Evolutionary conservation across 2,329 filamentous ascomycete genomes (phyloP).

Genomic region (Diaporthe aspalathi): DNA sequence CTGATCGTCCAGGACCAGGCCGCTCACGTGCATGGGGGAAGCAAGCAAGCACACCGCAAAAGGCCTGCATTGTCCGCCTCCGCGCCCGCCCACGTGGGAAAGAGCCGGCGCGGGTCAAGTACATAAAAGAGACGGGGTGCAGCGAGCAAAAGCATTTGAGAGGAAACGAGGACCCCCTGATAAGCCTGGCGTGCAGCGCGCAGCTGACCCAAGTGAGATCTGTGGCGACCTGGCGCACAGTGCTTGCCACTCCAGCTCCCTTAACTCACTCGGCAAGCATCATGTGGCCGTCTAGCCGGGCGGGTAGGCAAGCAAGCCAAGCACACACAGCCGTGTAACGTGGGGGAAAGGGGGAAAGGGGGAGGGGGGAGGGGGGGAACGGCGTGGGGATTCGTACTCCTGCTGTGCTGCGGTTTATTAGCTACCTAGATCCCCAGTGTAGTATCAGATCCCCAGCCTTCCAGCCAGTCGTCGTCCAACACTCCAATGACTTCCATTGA

Average conservation of each 20-base stretch:
- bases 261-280: not conserved
- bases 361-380: not conserved
- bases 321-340: conserved; percentile 13
- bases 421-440: too few species aligned
- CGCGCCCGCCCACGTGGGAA: not conserved
- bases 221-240: not conserved
- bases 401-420: not conserved
- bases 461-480: too few species aligned
- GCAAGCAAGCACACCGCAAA: not conserved
- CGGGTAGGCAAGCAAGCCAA: conserved; percentile 17
- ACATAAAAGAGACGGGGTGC: too few species aligned
- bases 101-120: not conserved
- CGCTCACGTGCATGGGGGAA: not conserved
- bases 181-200: not conserved
- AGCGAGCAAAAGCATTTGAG: too few species aligned
- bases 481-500: too few species aligned
- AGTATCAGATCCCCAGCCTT: too few species aligned
- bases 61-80: not conserved
- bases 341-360: not conserved
- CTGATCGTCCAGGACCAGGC: not conserved
- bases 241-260: conserved; percentile 1
- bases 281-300: conserved; percentile 7
- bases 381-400: not conserved
- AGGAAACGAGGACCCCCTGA: too few species aligned
- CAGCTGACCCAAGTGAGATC: conserved; percentile 12